Evolutionary conservation across 2,329 filamentous ascomycete species (phyloP).

Genomic region (Microsporum audouinii): DNA sequence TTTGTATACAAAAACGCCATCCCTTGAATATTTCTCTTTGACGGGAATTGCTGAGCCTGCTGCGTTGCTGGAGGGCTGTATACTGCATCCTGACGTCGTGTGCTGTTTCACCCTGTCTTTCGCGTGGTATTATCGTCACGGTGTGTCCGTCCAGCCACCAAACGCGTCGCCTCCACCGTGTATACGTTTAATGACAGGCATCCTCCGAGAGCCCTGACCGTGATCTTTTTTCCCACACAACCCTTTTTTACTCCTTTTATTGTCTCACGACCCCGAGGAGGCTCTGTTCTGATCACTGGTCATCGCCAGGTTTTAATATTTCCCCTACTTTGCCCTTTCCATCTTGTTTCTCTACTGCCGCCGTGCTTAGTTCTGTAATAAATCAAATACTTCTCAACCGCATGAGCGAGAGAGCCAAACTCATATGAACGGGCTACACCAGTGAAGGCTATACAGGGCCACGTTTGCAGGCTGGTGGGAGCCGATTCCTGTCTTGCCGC

Average conservation of each 20-base stretch:
- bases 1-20: not conserved
- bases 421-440: not conserved
- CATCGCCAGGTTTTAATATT: not conserved
- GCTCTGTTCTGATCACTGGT: constrained; percentile 6
- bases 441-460: not conserved
- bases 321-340: not conserved
- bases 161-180: constrained; percentile 13
- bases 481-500: constrained; percentile 9
- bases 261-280: not conserved
- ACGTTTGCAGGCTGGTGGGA: not conserved
- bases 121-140: constrained; percentile 2
- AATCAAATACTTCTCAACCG: not conserved
- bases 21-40: not conserved
- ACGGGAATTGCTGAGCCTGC: not conserved
- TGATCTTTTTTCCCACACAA: constrained; percentile 11
- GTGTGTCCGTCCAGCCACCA: constrained; percentile 11
- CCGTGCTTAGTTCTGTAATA: not conserved
- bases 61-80: not conserved
- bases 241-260: constrained; percentile 1
- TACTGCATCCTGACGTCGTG: not conserved
- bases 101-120: not conserved
- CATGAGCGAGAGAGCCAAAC: not conserved
- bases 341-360: not conserved
- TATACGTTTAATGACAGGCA: constrained; percentile 11
- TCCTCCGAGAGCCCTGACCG: constrained; percentile 7